Conservation (phyloP, 1,284 basidiomycete species). For the Moesziomyces parantarcticus region DNA sequence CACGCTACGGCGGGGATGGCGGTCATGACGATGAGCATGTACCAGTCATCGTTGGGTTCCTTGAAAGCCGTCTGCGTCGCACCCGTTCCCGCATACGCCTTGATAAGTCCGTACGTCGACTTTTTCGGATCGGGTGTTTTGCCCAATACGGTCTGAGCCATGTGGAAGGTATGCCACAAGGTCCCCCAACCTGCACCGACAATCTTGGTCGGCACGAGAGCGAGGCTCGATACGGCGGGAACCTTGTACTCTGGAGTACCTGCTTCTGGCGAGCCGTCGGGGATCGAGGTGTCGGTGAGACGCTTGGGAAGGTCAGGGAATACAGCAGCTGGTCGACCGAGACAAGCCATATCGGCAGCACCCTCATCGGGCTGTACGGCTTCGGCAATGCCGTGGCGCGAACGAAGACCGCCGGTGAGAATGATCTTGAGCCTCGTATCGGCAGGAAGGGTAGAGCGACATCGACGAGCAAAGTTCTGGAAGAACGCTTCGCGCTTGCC, state of each 20-base stretch:
- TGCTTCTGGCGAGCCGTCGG: slow-evolving; percentile 33
- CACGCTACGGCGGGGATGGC: slow-evolving; percentile 22
- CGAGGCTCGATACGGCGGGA: slow-evolving; percentile 50
- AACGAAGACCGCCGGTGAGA: slow-evolving; percentile 82
- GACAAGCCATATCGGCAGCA: slow-evolving; percentile 75
- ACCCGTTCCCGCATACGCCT: slow-evolving; percentile 28
- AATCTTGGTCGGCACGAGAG: slow-evolving; percentile 60
- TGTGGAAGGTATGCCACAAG: slow-evolving; percentile 44
- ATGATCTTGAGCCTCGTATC: slow-evolving; percentile 72
- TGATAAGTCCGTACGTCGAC: slow-evolving; percentile 17
- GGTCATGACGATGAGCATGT: slow-evolving; percentile 26
- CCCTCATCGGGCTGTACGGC: slow-evolving; percentile 67
- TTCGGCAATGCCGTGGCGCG: slow-evolving; percentile 73
- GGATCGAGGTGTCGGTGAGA: slow-evolving; percentile 49
- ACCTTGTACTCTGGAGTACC: slow-evolving; percentile 56
- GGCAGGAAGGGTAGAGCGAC: slow-evolving; percentile 59
- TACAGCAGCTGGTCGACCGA: slow-evolving; percentile 78
- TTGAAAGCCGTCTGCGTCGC: slow-evolving; percentile 37
- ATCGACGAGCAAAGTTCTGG: slow-evolving; percentile 68
- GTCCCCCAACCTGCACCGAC: slow-evolving; percentile 65
- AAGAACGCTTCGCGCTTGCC: slow-evolving; percentile 71
- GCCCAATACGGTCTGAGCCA: slow-evolving; percentile 38
- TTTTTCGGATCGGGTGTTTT: slow-evolving; percentile 12
- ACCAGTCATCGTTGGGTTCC: slow-evolving; percentile 34
- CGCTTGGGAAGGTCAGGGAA: slow-evolving; percentile 74